Conservation (phyloP, 768 basidiomycete genomes). For the Galerina sulciceps region DNA sequence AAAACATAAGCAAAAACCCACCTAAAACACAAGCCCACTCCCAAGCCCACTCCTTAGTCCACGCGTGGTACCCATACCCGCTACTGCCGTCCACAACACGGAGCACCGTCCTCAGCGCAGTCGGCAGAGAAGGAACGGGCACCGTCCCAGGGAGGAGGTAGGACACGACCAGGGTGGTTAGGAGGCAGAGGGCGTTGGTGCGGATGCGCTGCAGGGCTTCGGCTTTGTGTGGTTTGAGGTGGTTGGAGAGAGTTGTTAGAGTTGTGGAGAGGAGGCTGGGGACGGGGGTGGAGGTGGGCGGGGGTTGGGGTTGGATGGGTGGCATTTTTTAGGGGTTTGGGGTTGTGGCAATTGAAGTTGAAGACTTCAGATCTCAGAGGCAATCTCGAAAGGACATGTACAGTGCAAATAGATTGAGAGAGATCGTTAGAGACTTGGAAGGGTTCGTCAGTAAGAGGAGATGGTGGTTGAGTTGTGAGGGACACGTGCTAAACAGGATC, state of each 20-base stretch:
- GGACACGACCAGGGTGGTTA: slow-evolving; percentile 36
- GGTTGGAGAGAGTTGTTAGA: slow-evolving; percentile 24
- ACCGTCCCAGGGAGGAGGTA: slow-evolving; percentile 39
- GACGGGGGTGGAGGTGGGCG: not conserved
- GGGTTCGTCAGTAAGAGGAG: no score
- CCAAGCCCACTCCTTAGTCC: slow-evolving; percentile 40
- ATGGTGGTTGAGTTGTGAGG: no score
- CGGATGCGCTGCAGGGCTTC: slow-evolving; percentile 49
- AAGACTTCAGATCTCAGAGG: no score
- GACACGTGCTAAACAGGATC: no score
- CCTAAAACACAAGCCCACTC: slow-evolving; percentile 44
- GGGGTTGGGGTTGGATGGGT: not conserved
- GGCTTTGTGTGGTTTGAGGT: slow-evolving; percentile 48
- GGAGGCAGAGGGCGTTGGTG: slow-evolving; percentile 39
- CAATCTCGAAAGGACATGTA: no score
- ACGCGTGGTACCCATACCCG: slow-evolving; percentile 29
- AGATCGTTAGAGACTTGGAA: no score
- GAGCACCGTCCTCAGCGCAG: slow-evolving; percentile 33
- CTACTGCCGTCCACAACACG: slow-evolving; percentile 24
- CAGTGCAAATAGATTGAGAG: no score
- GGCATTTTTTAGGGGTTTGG: not conserved
- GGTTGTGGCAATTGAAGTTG: no score
- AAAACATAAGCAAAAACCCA: slow-evolving; percentile 29
- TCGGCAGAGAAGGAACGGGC: slow-evolving; percentile 42
- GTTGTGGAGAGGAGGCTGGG: not conserved